These are phyloP conservation scores for Ilyonectria robusta DNA, from an alignment of 2,329 filamentous ascomycete species.

Conservation along the genomic window DNA sequence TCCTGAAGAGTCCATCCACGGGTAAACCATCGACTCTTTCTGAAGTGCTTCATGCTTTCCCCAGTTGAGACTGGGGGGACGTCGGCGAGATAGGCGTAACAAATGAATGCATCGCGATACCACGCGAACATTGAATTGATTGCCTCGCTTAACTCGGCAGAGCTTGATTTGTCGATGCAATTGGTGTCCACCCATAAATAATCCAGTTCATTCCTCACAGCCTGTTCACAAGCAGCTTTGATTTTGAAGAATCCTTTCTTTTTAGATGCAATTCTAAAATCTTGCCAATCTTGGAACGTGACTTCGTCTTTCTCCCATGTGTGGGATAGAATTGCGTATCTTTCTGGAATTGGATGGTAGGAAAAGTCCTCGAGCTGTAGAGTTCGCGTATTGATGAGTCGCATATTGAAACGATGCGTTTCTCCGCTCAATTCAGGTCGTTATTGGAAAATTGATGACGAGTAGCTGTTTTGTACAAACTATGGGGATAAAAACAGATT, in stretches of 20 bases:
- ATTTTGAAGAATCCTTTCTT: background rate
- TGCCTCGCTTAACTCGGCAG: slow-evolving; percentile 26
- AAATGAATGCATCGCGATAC: slow-evolving; percentile 29
- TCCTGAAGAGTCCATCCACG: slow-evolving; percentile 16
- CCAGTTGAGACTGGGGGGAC: background rate
- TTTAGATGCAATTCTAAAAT: background rate
- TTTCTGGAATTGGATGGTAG: slow-evolving; percentile 38
- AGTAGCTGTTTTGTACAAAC: too few species aligned
- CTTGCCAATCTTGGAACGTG: slow-evolving; percentile 39
- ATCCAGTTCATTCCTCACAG: background rate
- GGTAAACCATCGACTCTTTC: slow-evolving; percentile 4
- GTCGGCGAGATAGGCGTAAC: slow-evolving; percentile 32
- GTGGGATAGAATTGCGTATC: slow-evolving; percentile 52
- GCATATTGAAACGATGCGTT: slow-evolving; percentile 21
- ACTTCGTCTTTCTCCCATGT: slow-evolving; percentile 50
- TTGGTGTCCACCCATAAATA: slow-evolving; percentile 16
- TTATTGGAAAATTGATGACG: too few species aligned
- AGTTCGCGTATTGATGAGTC: slow-evolving; percentile 46
- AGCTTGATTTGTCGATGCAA: slow-evolving; percentile 19
- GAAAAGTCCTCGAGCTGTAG: slow-evolving; percentile 42
- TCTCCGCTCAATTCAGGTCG: too few species aligned
- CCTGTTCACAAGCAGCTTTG: background rate
- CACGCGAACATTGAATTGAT: slow-evolving; percentile 37
- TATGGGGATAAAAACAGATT: too few species aligned
- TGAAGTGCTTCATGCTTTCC: background rate